Evolutionary conservation across 495 filamentous ascomycete species (phyloP).

Genomic region (Tricharina praecox): DNA sequence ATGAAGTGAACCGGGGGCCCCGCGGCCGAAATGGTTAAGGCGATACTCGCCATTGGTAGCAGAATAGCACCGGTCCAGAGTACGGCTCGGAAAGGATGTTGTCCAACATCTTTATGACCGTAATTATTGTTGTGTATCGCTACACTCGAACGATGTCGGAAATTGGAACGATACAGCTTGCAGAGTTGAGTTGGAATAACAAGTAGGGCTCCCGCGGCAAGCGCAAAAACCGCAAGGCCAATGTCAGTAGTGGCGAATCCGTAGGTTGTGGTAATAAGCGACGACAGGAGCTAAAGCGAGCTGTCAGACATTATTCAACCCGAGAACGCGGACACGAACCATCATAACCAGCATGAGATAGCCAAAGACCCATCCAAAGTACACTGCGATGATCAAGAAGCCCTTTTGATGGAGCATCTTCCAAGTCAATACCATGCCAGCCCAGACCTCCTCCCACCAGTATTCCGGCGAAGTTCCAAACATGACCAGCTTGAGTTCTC

Average conservation of each 20-base stretch:
- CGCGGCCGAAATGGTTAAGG: constrained; percentile 45
- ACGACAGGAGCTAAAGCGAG: constrained; percentile 41
- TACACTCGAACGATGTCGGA: constrained; percentile 33
- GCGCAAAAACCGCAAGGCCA: constrained; percentile 42
- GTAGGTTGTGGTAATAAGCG: constrained; percentile 42
- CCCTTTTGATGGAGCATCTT: constrained; percentile 56
- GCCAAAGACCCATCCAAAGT: constrained; percentile 61
- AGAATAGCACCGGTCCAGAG: constrained; percentile 40
- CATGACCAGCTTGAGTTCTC: constrained; percentile 60
- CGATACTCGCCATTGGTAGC: constrained; percentile 46
- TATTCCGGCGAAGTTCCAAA: constrained; percentile 47
- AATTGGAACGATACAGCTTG: constrained; percentile 43
- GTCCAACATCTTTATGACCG: constrained; percentile 43
- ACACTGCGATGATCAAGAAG: constrained; percentile 51
- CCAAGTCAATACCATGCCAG: constrained; percentile 45
- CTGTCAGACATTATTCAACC: background rate
- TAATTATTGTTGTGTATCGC: constrained; percentile 42
- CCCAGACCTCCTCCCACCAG: constrained; percentile 58
- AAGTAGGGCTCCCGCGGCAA: constrained; percentile 48
- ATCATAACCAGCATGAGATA: constrained; percentile 53
- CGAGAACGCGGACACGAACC: constrained; percentile 25
- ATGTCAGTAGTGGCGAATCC: constrained; percentile 42
- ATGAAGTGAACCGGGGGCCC: constrained; percentile 41
- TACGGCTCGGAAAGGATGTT: constrained; percentile 48
- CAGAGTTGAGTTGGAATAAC: constrained; percentile 57